These are phyloP conservation scores for Beauveria caledonica DNA, from an alignment of 2,329 filamentous ascomycete genomes.

Conservation along the genomic window DNA sequence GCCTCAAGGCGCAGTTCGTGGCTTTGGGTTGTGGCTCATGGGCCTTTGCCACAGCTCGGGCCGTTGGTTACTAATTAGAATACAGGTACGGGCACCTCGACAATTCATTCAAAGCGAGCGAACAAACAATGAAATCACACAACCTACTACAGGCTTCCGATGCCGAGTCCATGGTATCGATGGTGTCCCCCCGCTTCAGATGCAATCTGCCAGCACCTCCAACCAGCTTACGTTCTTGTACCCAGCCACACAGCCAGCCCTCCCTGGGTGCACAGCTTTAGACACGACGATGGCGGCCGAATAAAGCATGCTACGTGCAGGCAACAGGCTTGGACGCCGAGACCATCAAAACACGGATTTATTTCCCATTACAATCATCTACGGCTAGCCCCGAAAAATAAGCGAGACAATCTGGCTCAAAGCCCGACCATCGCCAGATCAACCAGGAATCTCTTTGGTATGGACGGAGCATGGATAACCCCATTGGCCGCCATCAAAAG, in stretches of 20 bases:
- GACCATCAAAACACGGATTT: background rate
- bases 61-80: background rate
- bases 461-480: background rate
- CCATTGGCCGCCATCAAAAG: background rate
- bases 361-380: background rate
- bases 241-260: background rate
- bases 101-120: background rate
- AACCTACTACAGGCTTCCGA: background rate
- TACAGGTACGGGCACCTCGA: background rate
- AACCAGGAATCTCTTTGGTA: background rate
- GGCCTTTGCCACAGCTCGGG: background rate
- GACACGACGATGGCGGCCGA: too few relatives aligned
- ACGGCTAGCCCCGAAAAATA: background rate
- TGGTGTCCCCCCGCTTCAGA: background rate
- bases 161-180: background rate
- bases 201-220: background rate
- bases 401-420: background rate
- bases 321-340: background rate
- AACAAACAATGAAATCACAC: background rate
- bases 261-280: background rate
- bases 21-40: background rate
- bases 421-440: constrained; percentile 5
- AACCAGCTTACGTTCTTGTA: background rate
- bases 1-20: background rate
- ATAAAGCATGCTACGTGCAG: too few relatives aligned